phyloP scores from a whole-genome alignment of 495 filamentous ascomycete genomes.

The Filosporella fistucella region DNA sequence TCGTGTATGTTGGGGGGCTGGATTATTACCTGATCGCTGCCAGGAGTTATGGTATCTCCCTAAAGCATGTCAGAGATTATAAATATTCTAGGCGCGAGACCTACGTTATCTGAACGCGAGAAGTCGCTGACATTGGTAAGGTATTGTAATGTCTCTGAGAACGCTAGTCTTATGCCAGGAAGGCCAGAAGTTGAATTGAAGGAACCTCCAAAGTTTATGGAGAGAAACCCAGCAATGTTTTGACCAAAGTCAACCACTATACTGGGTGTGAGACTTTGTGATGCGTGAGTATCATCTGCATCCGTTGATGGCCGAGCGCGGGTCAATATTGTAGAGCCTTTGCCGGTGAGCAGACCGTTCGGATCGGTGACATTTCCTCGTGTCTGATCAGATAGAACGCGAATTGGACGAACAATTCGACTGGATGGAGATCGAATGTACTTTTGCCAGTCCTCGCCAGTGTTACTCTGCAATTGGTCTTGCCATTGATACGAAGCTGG shows the following conservation, averaged over 20 bases:
- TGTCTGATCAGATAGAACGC: constrained; percentile 13
- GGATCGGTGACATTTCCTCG: constrained; percentile 29
- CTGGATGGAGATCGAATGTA: constrained; percentile 20
- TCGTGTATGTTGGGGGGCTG: neutral
- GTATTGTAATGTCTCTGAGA: constrained; percentile 40
- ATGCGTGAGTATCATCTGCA: constrained; percentile 7
- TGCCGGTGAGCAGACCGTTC: constrained; percentile 26
- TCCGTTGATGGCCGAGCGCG: constrained; percentile 2
- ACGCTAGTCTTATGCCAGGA: constrained; percentile 38
- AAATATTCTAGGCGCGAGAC: neutral
- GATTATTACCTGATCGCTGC: constrained; percentile 34
- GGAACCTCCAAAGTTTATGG: constrained; percentile 27
- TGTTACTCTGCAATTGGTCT: neutral
- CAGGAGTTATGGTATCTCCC: constrained; percentile 32
- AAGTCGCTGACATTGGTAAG: constrained; percentile 39
- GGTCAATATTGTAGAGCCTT: constrained; percentile 21
- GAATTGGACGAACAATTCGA: constrained; percentile 12
- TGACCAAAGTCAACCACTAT: constrained; percentile 42
- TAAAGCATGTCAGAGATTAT: constrained; percentile 2
- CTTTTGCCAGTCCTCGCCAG: constrained; percentile 22
- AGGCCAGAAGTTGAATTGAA: constrained; percentile 20
- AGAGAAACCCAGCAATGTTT: constrained; percentile 34
- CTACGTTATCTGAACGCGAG: constrained; percentile 36
- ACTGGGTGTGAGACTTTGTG: constrained; percentile 1
- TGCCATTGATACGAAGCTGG: constrained; percentile 9